Base-by-base conservation (phyloP, 805 yeast genomes). In the Candida maesae region DNA sequence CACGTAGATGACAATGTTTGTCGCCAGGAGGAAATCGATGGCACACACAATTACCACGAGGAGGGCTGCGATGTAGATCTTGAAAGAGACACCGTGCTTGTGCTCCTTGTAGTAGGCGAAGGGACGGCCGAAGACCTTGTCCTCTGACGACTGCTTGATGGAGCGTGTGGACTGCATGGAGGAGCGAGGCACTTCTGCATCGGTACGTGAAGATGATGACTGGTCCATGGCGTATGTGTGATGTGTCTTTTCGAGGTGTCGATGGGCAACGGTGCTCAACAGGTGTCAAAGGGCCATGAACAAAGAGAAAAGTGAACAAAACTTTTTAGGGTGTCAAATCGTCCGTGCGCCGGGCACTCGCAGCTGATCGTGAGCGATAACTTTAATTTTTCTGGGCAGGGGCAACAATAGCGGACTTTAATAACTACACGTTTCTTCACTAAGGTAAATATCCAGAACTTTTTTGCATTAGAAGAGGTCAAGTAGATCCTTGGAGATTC, bases 11-110 rank as follows among this genome's bases (percentile, higher is more conserved):
- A 64, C 55, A 31, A 63, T 56, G 37, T 63, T 55, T 6, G 64
- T 63, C 11, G 65, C 66, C 14, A 65, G 48, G 3, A 64, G 43
- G 46, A 66, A 63, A 27, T 61, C 60, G 9, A 57, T 11, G 6
- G 50, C 46, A 15, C 59, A 55, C n/a, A 61, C 39, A 5, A 61
- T 9, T 3, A 59, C 61, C 8, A 59, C 35, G 13, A 56, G 27
- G 7, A 52, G 14, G 14, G 61, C 60, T 8, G 63, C 60, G 8
- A 52, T 15, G 16, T 56, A 33, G n/a, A 64, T 28, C 17, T 52
- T 53, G 18, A 45, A 39, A 3, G 60, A 48, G 4, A 55, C 36
- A 15, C 52, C 45, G 6, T 52, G 43, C 30, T 42, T 52, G 13
- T 46, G 42, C 17, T 44, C 41, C 16, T 53, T 49, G 35, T 50